phyloP scores from a whole-genome alignment of 345 rosid species.

The Citrus sinensis region DNA sequence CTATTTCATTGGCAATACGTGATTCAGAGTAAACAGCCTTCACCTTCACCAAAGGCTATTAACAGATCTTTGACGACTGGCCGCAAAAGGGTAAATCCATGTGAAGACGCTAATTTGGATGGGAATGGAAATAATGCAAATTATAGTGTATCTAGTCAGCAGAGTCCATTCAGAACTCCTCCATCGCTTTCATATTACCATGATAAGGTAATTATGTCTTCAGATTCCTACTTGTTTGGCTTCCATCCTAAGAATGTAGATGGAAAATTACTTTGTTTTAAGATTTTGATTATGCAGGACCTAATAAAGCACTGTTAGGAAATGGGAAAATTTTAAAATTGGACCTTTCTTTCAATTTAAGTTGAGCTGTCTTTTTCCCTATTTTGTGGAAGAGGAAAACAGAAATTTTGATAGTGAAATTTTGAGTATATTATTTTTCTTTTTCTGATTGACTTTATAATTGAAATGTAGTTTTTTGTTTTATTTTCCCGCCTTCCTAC shows the following conservation, averaged over 20 bases:
- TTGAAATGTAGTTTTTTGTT: neutral
- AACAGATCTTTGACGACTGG: constrained; percentile 39
- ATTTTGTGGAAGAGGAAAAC: neutral
- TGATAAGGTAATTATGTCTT: constrained; percentile 49
- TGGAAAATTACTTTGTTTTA: neutral
- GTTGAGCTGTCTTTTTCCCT: neutral
- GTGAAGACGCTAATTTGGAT: constrained; percentile 27
- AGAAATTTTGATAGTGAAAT: neutral
- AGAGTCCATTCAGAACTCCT: constrained; percentile 89
- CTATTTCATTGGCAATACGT: neutral
- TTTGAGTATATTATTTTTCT: neutral
- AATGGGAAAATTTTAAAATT: neutral
- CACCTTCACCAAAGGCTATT: constrained; percentile 34
- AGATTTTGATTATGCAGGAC: neutral
- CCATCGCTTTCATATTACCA: constrained; percentile 67
- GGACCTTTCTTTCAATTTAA: neutral
- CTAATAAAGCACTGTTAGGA: neutral
- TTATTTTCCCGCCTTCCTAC: neutral
- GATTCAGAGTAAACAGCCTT: constrained; percentile 28
- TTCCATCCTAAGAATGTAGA: neutral
- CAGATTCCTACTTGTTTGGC: constrained; percentile 2
- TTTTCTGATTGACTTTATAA: neutral
- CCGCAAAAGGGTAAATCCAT: constrained; percentile 41
- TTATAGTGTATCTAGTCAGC: constrained; percentile 33
- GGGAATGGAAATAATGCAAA: constrained; percentile 18